phyloP scores from a whole-genome alignment of 2,329 filamentous ascomycete genomes.

The Xylaria arbuscula region DNA sequence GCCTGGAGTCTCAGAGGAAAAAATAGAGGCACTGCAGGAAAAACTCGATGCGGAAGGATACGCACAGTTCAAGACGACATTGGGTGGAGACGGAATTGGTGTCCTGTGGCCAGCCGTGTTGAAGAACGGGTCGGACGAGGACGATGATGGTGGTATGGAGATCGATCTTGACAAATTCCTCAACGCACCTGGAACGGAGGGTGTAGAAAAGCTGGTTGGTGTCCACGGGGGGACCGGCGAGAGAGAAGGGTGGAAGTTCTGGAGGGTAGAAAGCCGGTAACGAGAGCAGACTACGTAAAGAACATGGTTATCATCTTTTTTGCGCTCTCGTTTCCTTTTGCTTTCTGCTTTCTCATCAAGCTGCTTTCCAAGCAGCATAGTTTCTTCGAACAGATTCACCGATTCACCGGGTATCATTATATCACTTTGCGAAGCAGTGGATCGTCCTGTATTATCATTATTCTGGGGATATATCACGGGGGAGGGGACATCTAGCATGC shows the following conservation, averaged over 20 bases:
- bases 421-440: neutral
- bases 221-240: slow-evolving; percentile 76
- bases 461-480: slow-evolving; percentile 20
- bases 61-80: slow-evolving; percentile 84
- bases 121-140: slow-evolving; percentile 83
- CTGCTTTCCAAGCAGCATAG: neutral
- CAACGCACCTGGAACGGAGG: slow-evolving; percentile 83
- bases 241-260: slow-evolving; percentile 87
- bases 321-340: slow-evolving; percentile 14
- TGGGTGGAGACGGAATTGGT: slow-evolving; percentile 93
- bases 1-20: slow-evolving; percentile 67
- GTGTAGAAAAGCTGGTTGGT: slow-evolving; percentile 87
- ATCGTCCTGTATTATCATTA: slow-evolving; percentile 30
- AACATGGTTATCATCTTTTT: slow-evolving; percentile 8
- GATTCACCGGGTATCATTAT: slow-evolving; percentile 2
- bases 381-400: slow-evolving; percentile 6
- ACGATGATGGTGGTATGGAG: slow-evolving; percentile 84
- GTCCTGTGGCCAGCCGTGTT: slow-evolving; percentile 93
- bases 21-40: slow-evolving; percentile 71
- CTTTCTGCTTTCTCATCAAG: neutral
- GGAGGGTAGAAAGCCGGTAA: slow-evolving; percentile 69
- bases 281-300: slow-evolving; percentile 18
- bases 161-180: slow-evolving; percentile 89
- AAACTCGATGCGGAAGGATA: slow-evolving; percentile 79
- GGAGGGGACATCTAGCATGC: slow-evolving; percentile 26